phyloP scores from a whole-genome alignment of 257 asterid genomes.

The Mitragyna speciosa region DNA sequence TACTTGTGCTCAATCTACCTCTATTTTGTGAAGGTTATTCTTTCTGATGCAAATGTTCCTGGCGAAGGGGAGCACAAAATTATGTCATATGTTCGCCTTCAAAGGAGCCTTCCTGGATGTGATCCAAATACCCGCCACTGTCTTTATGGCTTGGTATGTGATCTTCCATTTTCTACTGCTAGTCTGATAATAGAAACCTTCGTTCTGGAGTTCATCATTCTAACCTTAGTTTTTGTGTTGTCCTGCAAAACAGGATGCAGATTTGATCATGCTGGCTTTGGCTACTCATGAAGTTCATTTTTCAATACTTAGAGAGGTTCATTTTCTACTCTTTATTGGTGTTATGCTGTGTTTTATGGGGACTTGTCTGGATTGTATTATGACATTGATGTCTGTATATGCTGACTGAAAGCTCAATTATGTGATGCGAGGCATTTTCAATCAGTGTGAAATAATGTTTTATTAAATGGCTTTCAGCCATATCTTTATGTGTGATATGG shows the following conservation, averaged over 20 bases:
- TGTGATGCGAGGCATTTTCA: neutral
- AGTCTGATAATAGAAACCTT: slow-evolving; percentile 7
- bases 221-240: slow-evolving; percentile 4
- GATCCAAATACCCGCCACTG: slow-evolving; percentile 94
- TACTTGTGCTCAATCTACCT: slow-evolving; percentile 5
- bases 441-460: neutral
- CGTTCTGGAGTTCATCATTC: neutral
- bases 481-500: neutral
- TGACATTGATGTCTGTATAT: neutral
- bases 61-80: slow-evolving; percentile 99
- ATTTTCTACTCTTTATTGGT: slow-evolving; percentile 5
- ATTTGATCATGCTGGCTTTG: slow-evolving; percentile 79
- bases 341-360: neutral
- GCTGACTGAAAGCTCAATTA: neutral
- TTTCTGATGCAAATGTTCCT: slow-evolving; percentile 96
- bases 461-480: neutral
- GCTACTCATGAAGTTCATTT: slow-evolving; percentile 97
- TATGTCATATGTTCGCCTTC: slow-evolving; percentile 91
- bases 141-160: slow-evolving; percentile 87
- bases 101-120: slow-evolving; percentile 83
- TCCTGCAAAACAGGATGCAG: slow-evolving; percentile 53
- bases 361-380: neutral
- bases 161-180: slow-evolving; percentile 10
- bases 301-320: slow-evolving; percentile 93
- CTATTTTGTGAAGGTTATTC: slow-evolving; percentile 67